Evolutionary conservation across 805 yeast genomes (phyloP).

Genomic region (Starmerella riodocensis): DNA sequence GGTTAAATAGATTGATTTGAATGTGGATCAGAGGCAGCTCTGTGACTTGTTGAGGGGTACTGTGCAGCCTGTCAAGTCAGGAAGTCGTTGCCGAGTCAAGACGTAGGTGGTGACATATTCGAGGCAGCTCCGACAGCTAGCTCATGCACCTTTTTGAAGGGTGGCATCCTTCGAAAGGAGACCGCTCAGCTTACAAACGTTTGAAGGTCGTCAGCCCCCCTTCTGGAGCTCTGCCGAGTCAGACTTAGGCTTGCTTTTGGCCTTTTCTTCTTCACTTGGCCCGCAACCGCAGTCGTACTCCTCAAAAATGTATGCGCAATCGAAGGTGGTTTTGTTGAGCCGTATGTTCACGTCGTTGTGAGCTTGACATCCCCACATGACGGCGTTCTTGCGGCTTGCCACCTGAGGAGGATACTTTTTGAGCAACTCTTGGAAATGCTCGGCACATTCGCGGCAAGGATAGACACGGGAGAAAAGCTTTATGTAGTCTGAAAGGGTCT

Average conservation of each 20-base stretch:
- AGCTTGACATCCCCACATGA: constrained; percentile 90
- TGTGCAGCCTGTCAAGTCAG: too few species aligned
- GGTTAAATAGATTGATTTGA: too few species aligned
- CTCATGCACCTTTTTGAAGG: too few species aligned
- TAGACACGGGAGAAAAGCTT: constrained; percentile 77
- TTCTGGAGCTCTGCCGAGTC: background rate
- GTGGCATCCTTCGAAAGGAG: too few species aligned
- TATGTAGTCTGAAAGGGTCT: constrained; percentile 51
- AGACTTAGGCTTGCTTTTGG: background rate
- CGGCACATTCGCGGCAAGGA: constrained; percentile 95
- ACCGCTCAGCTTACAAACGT: too few species aligned
- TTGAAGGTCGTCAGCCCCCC: constrained; percentile 1
- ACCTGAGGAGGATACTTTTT: constrained; percentile 74
- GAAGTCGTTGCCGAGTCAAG: too few species aligned
- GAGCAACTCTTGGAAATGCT: constrained; percentile 66
- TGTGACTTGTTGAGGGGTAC: too few species aligned
- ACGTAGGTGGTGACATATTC: too few species aligned
- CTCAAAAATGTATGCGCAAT: constrained; percentile 72
- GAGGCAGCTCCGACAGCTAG: too few species aligned
- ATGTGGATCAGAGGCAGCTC: too few species aligned
- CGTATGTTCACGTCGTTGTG: constrained; percentile 77
- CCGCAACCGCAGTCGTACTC: constrained; percentile 97
- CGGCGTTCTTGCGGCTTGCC: constrained; percentile 61
- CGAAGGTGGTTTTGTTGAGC: constrained; percentile 57
- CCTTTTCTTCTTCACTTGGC: constrained; percentile 40